Evolutionary conservation across 2,329 filamentous ascomycete genomes (phyloP).

Genomic region (Chrysoporthe puriensis): DNA sequence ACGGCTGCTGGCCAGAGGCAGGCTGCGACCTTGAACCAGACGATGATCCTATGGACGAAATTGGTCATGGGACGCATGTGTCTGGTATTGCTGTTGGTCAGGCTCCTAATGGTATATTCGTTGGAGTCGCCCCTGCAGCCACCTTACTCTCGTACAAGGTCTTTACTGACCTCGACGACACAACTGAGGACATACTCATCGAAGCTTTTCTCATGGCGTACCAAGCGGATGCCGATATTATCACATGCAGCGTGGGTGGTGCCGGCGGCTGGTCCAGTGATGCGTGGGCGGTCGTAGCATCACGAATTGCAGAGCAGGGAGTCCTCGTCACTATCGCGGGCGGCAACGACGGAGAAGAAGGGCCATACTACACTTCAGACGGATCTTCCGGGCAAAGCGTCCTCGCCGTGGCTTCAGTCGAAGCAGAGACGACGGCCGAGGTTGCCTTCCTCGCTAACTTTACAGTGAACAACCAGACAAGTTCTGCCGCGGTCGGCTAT

Average conservation of each 20-base stretch:
- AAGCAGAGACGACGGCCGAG: slow-evolving; percentile 15
- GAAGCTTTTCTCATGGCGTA: slow-evolving; percentile 28
- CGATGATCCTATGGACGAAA: slow-evolving; percentile 40
- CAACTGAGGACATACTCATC: slow-evolving; percentile 27
- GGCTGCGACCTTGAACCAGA: slow-evolving; percentile 37
- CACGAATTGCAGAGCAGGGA: slow-evolving; percentile 24
- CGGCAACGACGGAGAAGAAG: slow-evolving; percentile 19
- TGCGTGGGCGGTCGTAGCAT: slow-evolving; percentile 28
- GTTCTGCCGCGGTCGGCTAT: slow-evolving; percentile 14
- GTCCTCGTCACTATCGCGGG: slow-evolving; percentile 23
- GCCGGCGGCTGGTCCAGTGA: slow-evolving; percentile 21
- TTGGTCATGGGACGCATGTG: slow-evolving; percentile 44
- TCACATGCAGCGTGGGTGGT: slow-evolving; percentile 25
- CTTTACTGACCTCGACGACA: slow-evolving; percentile 20
- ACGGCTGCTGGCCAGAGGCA: slow-evolving; percentile 24
- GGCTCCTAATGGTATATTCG: slow-evolving; percentile 12
- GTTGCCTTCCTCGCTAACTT: slow-evolving; percentile 7
- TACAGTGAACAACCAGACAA: slow-evolving; percentile 5
- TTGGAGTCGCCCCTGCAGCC: slow-evolving; percentile 28
- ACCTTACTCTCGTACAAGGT: slow-evolving; percentile 28
- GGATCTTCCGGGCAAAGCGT: slow-evolving; percentile 24
- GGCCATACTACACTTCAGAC: slow-evolving; percentile 20
- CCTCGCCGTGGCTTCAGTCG: slow-evolving; percentile 12
- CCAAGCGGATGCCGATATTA: slow-evolving; percentile 26
- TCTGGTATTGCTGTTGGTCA: slow-evolving; percentile 37